These are phyloP conservation scores for carrot (Daucus carota) DNA, from an alignment of 129 eudicot genomes.

Conservation along the genomic window DNA sequence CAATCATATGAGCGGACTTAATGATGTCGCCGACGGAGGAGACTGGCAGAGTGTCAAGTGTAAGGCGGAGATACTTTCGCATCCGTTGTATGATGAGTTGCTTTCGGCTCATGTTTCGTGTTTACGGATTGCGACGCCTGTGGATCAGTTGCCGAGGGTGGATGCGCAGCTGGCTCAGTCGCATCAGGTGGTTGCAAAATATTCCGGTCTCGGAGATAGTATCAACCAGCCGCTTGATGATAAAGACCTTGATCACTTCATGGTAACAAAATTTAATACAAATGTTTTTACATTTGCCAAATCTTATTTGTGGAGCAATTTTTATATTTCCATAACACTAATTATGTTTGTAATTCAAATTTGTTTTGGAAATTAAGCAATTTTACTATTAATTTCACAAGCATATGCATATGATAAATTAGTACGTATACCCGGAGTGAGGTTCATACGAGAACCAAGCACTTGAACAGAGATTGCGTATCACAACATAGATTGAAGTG, in stretches of 20 bases:
- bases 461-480: no score
- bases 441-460: no score
- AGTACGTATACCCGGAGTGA: no score
- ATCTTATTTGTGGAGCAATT: no score
- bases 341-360: no score
- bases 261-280: constrained; percentile 32
- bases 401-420: background rate
- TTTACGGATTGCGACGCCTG: constrained; percentile 82
- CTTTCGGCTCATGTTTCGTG: constrained; percentile 79
- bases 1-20: constrained; percentile 9
- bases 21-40: no score
- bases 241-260: constrained; percentile 82
- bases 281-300: background rate
- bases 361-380: no score
- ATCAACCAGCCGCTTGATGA: constrained; percentile 57
- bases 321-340: no score
- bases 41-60: constrained; percentile 69
- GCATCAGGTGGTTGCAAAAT: constrained; percentile 57
- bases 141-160: constrained; percentile 82
- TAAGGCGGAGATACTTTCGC: constrained; percentile 66
- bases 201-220: constrained; percentile 41
- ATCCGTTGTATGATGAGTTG: constrained; percentile 75
- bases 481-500: no score
- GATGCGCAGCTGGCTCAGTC: constrained; percentile 83
- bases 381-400: background rate